Base-by-base conservation (phyloP, 2,329 filamentous ascomycete genomes). In the Aureobasidium mangrovei region DNA sequence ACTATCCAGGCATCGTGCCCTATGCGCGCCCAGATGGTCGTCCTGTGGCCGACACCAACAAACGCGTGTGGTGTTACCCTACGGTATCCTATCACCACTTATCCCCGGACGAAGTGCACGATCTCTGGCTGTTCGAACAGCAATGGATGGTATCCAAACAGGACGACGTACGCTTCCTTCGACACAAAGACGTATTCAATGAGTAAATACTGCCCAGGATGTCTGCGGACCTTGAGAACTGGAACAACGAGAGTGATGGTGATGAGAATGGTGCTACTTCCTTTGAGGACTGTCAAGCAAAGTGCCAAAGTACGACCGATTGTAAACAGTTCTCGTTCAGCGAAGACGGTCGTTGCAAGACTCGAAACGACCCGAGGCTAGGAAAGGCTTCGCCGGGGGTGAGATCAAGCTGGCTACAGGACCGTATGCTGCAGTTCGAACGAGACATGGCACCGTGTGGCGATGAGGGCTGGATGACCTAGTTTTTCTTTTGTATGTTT, bases 181-280 rank as follows among this genome's bases (percentile, higher is more conserved):
- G 60, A 39, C 65, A 68, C 48, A 56, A 59, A n/a, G 63, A 68
- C 29, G 57, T 65, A 1, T 68, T 65, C 60, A 60, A 57, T 24
- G 31, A 57, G 5, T 65, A 61, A 44, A 56, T 65, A 6, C 42
- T 62, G 28, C 64, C 64, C 1, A 56, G 62, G 32, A 57, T 65
- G 38, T 54, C 57, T 2, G 24, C 41, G 1, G 52, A 57, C 10
- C 57, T 61, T 7, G 38, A 24, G 0, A 55, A 63, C 28, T 68
- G 65, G 65, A 59, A 60, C 47, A 68, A 65, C 32, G 42, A 57
- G 6, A 59, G 62, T 6, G 54, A 61, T 7, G 38, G 60, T 2
- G 57, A 57, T 4, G 56, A 59, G n/a, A 57, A 52, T 7, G 42
- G 48, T 2, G 52, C 55, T 24, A 53, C 36, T 3, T 55, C 58